Conservation (phyloP, 2,329 filamentous ascomycete species). For the Tolypocladium pustulatum region DNA sequence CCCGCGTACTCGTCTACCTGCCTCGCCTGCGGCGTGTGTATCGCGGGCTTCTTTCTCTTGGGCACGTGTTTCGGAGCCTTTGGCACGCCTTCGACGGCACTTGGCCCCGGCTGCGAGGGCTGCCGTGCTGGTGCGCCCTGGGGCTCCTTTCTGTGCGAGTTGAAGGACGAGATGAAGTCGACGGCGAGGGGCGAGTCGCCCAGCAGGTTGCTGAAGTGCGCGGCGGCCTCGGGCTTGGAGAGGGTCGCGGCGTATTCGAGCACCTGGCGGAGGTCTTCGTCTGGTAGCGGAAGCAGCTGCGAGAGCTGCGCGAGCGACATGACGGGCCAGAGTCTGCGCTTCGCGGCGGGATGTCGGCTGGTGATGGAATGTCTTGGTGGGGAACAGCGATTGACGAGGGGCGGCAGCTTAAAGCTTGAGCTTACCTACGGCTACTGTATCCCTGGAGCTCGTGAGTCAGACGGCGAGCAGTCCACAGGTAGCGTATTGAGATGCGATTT, state of each 20-base stretch:
- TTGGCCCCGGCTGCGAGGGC: conserved; percentile 7
- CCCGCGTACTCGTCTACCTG: conserved; percentile 50
- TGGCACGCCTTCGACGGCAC: conserved; percentile 32
- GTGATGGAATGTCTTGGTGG: not conserved
- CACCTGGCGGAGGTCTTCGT: conserved; percentile 74
- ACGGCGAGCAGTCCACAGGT: not conserved
- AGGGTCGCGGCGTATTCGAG: conserved; percentile 72
- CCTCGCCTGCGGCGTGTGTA: conserved; percentile 56
- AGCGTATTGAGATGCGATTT: not conserved
- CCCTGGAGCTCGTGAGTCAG: not conserved
- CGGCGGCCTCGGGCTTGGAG: conserved; percentile 64
- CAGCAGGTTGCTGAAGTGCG: conserved; percentile 79
- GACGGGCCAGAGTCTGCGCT: not conserved
- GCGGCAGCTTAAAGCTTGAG: not conserved
- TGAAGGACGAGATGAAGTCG: conserved; percentile 75
- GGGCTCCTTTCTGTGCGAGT: conserved; percentile 47
- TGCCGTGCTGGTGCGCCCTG: conserved; percentile 4
- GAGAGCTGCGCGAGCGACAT: conserved; percentile 61
- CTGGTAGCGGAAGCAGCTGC: conserved; percentile 72
- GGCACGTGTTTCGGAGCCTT: conserved; percentile 31
- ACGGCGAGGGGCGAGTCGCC: conserved; percentile 71
- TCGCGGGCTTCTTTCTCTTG: conserved; percentile 47
- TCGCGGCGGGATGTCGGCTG: not conserved
- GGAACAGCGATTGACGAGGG: not conserved
- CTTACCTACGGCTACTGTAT: not conserved